These are phyloP conservation scores for Sporothrix variecibatus DNA, from an alignment of 2,329 filamentous ascomycete species.

Conservation along the genomic window DNA sequence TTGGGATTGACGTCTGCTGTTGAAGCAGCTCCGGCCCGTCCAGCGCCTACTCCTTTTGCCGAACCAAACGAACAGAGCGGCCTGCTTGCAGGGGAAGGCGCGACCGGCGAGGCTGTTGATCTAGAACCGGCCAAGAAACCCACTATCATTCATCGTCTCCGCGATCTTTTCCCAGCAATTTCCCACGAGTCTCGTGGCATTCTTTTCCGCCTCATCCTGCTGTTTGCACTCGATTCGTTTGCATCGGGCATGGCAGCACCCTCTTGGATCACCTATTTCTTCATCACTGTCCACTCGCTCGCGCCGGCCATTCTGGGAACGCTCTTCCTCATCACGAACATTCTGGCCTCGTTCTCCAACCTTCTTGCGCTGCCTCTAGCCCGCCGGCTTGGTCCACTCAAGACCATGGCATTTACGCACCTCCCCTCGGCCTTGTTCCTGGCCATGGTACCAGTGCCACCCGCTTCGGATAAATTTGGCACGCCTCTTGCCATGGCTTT, in stretches of 20 bases:
- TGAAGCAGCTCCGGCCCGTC: slow-evolving; percentile 34
- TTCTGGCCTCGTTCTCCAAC: slow-evolving; percentile 54
- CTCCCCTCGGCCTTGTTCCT: slow-evolving; percentile 68
- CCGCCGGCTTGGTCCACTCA: slow-evolving; percentile 50
- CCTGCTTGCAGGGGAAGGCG: background rate
- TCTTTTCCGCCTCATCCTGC: slow-evolving; percentile 56
- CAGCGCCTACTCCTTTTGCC: background rate
- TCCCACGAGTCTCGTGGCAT: slow-evolving; percentile 56
- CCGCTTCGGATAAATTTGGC: slow-evolving; percentile 18
- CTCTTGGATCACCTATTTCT: slow-evolving; percentile 61
- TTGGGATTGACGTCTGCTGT: slow-evolving; percentile 46
- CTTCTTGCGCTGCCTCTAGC: slow-evolving; percentile 57
- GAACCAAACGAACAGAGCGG: slow-evolving; percentile 1
- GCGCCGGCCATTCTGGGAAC: slow-evolving; percentile 54
- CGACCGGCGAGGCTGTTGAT: background rate
- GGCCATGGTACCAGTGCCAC: slow-evolving; percentile 50
- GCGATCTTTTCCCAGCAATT: slow-evolving; percentile 56
- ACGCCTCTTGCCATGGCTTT: slow-evolving; percentile 47
- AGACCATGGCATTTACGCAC: slow-evolving; percentile 77
- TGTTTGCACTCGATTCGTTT: slow-evolving; percentile 47
- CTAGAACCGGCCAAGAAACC: background rate
- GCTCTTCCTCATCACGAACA: slow-evolving; percentile 56
- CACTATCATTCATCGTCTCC: background rate
- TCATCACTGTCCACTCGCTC: slow-evolving; percentile 51
- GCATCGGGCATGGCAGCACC: slow-evolving; percentile 52